Evolutionary conservation across 2,329 filamentous ascomycete genomes (phyloP).

Genomic region (Botryotinia calthae): DNA sequence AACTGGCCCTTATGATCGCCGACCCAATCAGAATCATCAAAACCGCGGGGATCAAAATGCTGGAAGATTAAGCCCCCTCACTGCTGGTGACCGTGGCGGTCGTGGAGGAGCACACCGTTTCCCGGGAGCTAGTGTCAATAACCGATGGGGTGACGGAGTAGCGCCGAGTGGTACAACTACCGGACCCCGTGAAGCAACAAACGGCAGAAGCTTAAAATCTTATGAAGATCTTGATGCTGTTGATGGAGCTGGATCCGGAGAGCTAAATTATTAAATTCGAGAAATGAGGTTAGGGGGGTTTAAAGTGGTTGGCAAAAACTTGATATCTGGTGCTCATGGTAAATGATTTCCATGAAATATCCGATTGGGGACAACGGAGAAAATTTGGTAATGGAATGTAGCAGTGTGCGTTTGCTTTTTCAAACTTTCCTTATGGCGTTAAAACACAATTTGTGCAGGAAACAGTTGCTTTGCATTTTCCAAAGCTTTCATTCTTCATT

Average conservation of each 20-base stretch:
- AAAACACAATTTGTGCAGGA: constrained; percentile 9
- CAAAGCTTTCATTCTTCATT: background rate
- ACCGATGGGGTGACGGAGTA: constrained; percentile 68
- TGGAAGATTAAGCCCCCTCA: constrained; percentile 46
- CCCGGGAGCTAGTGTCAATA: constrained; percentile 46
- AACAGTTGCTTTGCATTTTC: background rate
- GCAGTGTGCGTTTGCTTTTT: constrained; percentile 7
- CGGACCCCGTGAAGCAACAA: constrained; percentile 85
- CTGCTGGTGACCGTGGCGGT: constrained; percentile 38
- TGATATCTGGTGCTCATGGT: background rate
- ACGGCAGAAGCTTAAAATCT: constrained; percentile 89
- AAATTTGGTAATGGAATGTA: constrained; percentile 3
- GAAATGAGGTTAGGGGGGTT: background rate
- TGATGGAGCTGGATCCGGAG: constrained; percentile 69
- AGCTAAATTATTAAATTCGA: constrained; percentile 74
- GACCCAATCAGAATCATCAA: constrained; percentile 50
- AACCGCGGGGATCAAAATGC: constrained; percentile 48
- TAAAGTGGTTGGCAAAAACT: background rate
- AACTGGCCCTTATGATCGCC: constrained; percentile 71
- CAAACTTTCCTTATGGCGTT: constrained; percentile 10
- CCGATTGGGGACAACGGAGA: background rate
- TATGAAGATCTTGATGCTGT: constrained; percentile 96
- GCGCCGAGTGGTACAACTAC: constrained; percentile 71
- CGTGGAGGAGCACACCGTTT: constrained; percentile 48
- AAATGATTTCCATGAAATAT: background rate